These are phyloP conservation scores for Parafenestella ontariensis DNA, from an alignment of 2,329 filamentous ascomycete genomes.

Conservation along the genomic window DNA sequence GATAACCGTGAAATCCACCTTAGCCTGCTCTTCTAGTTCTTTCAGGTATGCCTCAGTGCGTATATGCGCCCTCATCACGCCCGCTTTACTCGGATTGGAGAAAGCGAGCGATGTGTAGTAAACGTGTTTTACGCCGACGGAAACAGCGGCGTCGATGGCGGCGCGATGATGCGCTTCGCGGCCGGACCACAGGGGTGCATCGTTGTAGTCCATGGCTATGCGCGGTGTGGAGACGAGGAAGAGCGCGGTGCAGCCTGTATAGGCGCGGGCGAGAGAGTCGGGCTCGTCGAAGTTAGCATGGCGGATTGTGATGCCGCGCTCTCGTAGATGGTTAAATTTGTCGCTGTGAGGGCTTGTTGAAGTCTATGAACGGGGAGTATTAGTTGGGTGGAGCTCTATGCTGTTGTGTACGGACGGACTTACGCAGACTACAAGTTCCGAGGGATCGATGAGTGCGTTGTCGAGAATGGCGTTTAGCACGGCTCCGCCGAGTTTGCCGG, in stretches of 20 bases:
- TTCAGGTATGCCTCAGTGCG: conserved; percentile 53
- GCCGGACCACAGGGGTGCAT: conserved; percentile 51
- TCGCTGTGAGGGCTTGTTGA: conserved; percentile 21
- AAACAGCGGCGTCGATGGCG: conserved; percentile 52
- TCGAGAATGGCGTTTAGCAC: conserved; percentile 53
- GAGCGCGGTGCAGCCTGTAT: conserved; percentile 49
- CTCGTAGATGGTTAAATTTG: conserved; percentile 38
- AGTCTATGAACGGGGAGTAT: conserved; percentile 23
- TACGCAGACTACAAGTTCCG: conserved; percentile 50
- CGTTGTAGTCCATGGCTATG: conserved; percentile 54
- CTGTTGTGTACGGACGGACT: conserved; percentile 2
- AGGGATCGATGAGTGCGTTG: conserved; percentile 47
- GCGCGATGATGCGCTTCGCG: conserved; percentile 54
- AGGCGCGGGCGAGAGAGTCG: conserved; percentile 43
- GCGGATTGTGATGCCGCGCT: conserved; percentile 45
- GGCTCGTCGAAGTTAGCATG: conserved; percentile 51
- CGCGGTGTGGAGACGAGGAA: conserved; percentile 55
- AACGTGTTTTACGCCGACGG: conserved; percentile 53
- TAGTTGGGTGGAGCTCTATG: neutral
- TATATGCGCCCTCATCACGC: conserved; percentile 57
- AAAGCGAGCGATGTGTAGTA: conserved; percentile 58
- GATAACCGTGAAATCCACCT: conserved; percentile 46
- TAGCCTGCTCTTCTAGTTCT: conserved; percentile 28
- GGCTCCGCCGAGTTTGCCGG: conserved; percentile 55
- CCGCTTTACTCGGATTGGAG: conserved; percentile 48